Evolutionary conservation across 306 rosid species (phyloP).

Genomic region (Cucurbita moschata): DNA sequence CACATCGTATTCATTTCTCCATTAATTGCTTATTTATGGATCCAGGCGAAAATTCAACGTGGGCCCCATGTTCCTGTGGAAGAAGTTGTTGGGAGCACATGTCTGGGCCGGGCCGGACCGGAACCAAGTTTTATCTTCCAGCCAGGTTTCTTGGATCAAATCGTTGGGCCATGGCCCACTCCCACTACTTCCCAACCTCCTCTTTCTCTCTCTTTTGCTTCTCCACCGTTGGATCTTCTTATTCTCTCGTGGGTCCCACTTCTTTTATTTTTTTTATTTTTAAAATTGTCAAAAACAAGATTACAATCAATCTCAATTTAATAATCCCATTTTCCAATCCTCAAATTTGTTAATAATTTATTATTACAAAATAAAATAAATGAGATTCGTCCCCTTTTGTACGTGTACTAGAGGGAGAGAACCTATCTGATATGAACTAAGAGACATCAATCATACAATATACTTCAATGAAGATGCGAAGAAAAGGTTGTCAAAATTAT

Average conservation of each 20-base stretch:
- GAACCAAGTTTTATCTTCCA: background rate
- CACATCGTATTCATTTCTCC: background rate
- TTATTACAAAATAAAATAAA: background rate
- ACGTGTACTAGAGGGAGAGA: background rate
- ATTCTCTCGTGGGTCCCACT: background rate
- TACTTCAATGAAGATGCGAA: too few species aligned
- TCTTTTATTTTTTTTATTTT: background rate
- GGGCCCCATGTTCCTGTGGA: background rate
- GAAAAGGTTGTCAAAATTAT: too few species aligned
- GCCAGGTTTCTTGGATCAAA: background rate
- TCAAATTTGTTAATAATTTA: background rate
- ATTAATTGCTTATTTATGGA: background rate
- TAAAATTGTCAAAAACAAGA: background rate
- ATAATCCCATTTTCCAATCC: background rate
- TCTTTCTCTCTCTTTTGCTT: background rate
- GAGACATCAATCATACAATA: too few species aligned
- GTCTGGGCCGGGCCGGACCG: background rate
- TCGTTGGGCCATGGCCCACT: background rate
- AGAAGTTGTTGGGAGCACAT: slow-evolving; percentile 8
- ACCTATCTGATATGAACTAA: background rate
- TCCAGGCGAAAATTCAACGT: background rate
- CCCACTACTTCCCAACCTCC: background rate
- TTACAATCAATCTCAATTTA: background rate
- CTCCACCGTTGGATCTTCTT: background rate
- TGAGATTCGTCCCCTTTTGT: background rate